Evolutionary conservation across 139 green algal species (phyloP), one percentile per base, ranked within the genome.

Genomic region (Closterium sp.): DNA sequence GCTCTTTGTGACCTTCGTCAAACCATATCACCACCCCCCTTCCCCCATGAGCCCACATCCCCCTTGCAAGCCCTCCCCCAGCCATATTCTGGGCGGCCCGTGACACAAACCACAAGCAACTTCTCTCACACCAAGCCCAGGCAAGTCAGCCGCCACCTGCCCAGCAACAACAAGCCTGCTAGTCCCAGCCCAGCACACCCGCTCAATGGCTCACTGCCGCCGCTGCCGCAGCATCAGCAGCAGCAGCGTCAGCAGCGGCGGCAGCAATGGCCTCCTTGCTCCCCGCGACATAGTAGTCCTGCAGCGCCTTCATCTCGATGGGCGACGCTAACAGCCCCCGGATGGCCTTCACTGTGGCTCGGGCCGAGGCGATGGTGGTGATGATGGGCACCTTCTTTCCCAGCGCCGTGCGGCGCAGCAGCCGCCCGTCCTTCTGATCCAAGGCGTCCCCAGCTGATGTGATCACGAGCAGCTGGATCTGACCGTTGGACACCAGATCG

Each of bases 401-500:
- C 25, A 99, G 95, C 33, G 98, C 97, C 25, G 97, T 92, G 31
- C 98, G 96, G 83, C 98, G 95, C 88, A 99, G 95, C 91, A 97
- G 97, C 94, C 97, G 98, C 38, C 98, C 98, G 93, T 99, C 98
- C 30, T 95, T 93, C 30, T 96, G 94, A 94, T 99, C 98, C 0
- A 94, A 34, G 93, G 97, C 96, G 92, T 99, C 97, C 4, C 97
- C 97, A 33, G 95, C 95, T 76, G 93, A 96, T 4, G 97, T 99
- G 92, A 99, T 98, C 64, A 99, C 96, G 94, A 99, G 96, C 92
- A 99, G 96, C 84, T 95, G 69, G 31, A 96, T 94, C 32, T 95
- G 88, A 12, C 94, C 94, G 55, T 94, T 93, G 8, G 35, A 85
- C 7, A 96, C 10, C 33, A 94, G 86, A 84, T 95, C 94, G 34